phyloP scores from a whole-genome alignment of 306 rosid species.

The Sicyos baderoa region DNA sequence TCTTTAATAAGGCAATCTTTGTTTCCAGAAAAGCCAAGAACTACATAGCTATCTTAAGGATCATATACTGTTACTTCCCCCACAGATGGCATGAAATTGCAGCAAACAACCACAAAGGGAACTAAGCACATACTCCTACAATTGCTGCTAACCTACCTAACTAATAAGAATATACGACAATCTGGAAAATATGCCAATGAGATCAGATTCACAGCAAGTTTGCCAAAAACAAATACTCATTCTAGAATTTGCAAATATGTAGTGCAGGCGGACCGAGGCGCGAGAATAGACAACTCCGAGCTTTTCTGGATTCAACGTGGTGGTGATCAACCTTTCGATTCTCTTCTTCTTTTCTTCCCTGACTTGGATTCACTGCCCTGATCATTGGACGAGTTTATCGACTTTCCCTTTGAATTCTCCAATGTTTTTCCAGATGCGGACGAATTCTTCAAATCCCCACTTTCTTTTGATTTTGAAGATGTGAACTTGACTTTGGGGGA shows the following conservation, averaged over 20 bases:
- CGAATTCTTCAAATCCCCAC: constrained; percentile 29
- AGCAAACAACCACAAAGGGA: constrained; percentile 5
- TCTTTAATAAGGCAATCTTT: constrained; percentile 4
- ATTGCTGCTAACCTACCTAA: constrained; percentile 16
- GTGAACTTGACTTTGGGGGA: constrained; percentile 42
- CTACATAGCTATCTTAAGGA: too few relatives aligned
- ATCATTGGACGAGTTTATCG: constrained; percentile 37
- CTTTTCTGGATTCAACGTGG: neutral
- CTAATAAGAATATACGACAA: constrained; percentile 13
- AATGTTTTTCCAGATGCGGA: constrained; percentile 28
- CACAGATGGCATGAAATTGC: constrained; percentile 13
- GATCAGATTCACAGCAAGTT: constrained; percentile 5
- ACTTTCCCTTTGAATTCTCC: constrained; percentile 46
- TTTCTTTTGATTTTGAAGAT: constrained; percentile 35
- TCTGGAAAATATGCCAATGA: constrained; percentile 15
- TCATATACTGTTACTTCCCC: neutral
- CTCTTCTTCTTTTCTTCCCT: constrained; percentile 71
- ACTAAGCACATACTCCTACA: constrained; percentile 12
- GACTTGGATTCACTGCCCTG: constrained; percentile 41
- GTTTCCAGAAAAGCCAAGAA: constrained; percentile 10
- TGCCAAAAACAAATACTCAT: constrained; percentile 6
- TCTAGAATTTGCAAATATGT: constrained; percentile 13
- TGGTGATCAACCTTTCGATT: constrained; percentile 29
- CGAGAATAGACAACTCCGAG: constrained; percentile 16
- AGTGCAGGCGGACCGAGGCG: neutral